Base-by-base conservation (phyloP, 1,139 yeast genomes). In the Blastobotrys petasosporus region DNA sequence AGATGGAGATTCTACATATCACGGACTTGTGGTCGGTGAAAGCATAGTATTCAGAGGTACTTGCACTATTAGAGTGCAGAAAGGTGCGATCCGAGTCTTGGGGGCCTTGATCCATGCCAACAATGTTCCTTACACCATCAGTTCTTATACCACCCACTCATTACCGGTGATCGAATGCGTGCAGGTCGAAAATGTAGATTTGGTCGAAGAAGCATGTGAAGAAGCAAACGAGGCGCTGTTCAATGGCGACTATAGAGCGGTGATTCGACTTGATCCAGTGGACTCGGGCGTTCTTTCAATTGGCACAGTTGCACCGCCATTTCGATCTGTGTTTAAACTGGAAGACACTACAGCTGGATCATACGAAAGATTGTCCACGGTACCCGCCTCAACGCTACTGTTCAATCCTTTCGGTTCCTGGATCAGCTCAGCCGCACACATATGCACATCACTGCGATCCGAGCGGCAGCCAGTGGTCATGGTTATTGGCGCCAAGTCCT, bases 401-500 rank as follows among this genome's bases (percentile, higher is more conserved):
- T 46, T 51, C 38, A 43, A 32, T 9, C 50, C 53, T 3, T 47
- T 57, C 28, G 45, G 42, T 15, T 50, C 63, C 1, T 65, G 69
- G 69, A 39, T 39, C 7, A 45, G 48, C 6, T 34, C 53, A 2
- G 56, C 54, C 16, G 36, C 44, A 32, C 37, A 35, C 7, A 42
- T 53, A 47, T 44, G 17, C 37, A 44, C 28, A 47, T 37, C 15
- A 39, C 38, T 11, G 13, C 8, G 47, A 46, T 8, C 37, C 51
- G 4, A 54, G 49, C 12, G 29, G 37, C 44, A 33, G 39, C 52
- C 58, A 5, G 51, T 49, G n/a, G 61, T 78, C 1, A 52, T 79
- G 42, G 62, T 79, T 0, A 62, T 79, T 31, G 88, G 88, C 1
- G 74, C 82, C 11, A 88, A 87, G 59, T 84, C 85, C 51, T 76